Evolutionary conservation across 1,284 basidiomycete species (phyloP).

Genomic region (Cryptococcus jaspeensis): DNA sequence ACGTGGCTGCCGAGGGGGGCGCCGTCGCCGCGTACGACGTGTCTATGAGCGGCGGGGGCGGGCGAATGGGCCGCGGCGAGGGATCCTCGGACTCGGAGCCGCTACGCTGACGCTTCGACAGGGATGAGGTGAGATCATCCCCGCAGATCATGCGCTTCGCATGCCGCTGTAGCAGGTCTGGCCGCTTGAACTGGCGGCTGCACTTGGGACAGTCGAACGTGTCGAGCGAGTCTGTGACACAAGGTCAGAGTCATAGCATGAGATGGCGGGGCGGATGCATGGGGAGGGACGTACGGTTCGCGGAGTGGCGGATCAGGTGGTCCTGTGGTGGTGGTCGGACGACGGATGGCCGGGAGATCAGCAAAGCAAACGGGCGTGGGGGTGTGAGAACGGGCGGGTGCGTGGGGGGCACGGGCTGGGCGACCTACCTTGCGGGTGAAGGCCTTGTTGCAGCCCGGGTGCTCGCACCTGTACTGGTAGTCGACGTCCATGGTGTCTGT

Average conservation of each 20-base stretch:
- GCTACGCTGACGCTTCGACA: neutral
- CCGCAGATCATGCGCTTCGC: constrained; percentile 42
- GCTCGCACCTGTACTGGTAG: constrained; percentile 19
- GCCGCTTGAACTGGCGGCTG: constrained; percentile 36
- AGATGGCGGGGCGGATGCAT: neutral
- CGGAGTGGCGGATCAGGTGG: constrained; percentile 41
- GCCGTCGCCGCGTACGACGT: neutral
- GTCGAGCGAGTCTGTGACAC: constrained; percentile 26
- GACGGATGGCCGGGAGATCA: neutral
- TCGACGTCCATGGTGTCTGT: neutral
- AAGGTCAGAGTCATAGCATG: neutral
- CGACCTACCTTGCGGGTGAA: constrained; percentile 43
- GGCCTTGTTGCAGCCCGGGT: constrained; percentile 33
- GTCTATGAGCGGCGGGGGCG: neutral
- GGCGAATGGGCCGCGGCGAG: neutral
- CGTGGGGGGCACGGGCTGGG: neutral
- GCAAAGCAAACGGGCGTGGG: neutral
- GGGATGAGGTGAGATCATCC: constrained; percentile 2
- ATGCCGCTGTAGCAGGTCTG: constrained; percentile 41
- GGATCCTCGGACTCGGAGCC: neutral
- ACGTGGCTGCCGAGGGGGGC: neutral
- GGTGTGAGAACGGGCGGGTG: neutral
- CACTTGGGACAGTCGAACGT: constrained; percentile 34
- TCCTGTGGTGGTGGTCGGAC: constrained; percentile 30
- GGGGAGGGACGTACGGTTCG: constrained; percentile 42